Base-by-base conservation (phyloP, 306 rosid species). In the Astragalus glycyphyllos region DNA sequence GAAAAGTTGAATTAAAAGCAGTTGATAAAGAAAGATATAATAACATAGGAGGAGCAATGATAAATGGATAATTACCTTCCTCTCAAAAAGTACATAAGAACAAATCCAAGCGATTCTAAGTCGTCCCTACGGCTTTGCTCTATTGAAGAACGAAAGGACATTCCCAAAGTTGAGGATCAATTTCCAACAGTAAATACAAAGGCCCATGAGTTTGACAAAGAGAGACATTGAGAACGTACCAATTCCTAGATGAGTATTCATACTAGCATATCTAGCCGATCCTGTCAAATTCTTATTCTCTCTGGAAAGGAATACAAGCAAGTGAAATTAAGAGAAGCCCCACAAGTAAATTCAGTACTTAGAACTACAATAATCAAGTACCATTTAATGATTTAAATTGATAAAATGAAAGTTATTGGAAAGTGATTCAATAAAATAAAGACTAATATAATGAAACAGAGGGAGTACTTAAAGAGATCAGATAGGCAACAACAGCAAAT, bases 91-190 rank as follows among this genome's bases (percentile, higher is more conserved):
- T 94, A 94, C 95, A 90, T 83, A 13, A 90, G 94, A 79, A 94
- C 96, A 66, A 72, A 94, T 76, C 98, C 98, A 84, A 90, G 97
- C 75, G 98, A 94, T 73, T 94, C 98, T 75, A 94, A 84, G 85
- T 94, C 98, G 47, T 94, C 98, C 77, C 98, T 89, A 70, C 97
- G 92, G 83, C 98, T 90, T 90, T 90, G 98, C 82, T 94, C 98
- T 94, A 68, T 16, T 49, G 29, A 74, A 79, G 48, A 32, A 77
- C 46, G 42, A 71, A 69, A 72, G 11, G 45, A 50, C 59, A 85
- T 55, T 50, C 23, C 54, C 45, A 56, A 81, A n/a, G 68, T 56
- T 68, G 54, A 79, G 44, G 80, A 74, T 73, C 73, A 45, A 60
- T 44, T 37, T 34, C 29, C 29, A 64, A 48, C 12, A 78, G 53